Conservation (phyloP, 2,329 filamentous ascomycete genomes). For the Endocalyx cinctus region DNA sequence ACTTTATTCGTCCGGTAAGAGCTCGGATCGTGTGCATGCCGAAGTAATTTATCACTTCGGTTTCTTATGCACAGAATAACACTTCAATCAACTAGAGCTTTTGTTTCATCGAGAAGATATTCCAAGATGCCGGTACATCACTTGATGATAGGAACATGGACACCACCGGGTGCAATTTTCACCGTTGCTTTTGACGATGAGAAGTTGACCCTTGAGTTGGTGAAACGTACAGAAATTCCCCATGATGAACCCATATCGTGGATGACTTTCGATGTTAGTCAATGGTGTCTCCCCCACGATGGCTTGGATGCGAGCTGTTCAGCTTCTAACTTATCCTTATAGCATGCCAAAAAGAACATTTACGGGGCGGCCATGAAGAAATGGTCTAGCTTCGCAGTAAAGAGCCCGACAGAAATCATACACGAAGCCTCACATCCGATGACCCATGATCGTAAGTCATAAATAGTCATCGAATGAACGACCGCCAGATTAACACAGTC, state of each 20-base stretch:
- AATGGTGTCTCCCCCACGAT: background rate
- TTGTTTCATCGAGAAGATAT: slow-evolving; percentile 13
- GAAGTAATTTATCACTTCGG: too few relatives aligned
- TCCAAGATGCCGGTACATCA: slow-evolving; percentile 71
- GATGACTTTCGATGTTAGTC: slow-evolving; percentile 84
- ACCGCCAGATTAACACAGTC: too few relatives aligned
- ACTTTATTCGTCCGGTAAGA: too few relatives aligned
- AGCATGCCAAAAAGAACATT: slow-evolving; percentile 79
- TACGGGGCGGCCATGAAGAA: slow-evolving; percentile 93
- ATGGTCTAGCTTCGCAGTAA: slow-evolving; percentile 78
- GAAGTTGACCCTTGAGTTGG: slow-evolving; percentile 64
- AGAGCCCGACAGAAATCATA: slow-evolving; percentile 69
- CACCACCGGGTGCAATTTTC: slow-evolving; percentile 82
- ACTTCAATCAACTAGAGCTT: slow-evolving; percentile 5
- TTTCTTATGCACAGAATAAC: too few relatives aligned
- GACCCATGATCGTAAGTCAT: slow-evolving; percentile 65
- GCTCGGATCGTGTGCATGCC: too few relatives aligned
- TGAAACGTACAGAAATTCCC: slow-evolving; percentile 78
- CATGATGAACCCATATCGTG: slow-evolving; percentile 85
- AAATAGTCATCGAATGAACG: too few relatives aligned
- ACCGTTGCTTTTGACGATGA: slow-evolving; percentile 86
- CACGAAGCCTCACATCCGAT: slow-evolving; percentile 73
- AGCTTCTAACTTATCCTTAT: slow-evolving; percentile 11
- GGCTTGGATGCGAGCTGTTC: slow-evolving; percentile 8
- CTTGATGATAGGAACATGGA: slow-evolving; percentile 91